Conservation (phyloP, 495 filamentous ascomycete species). For the Xylaria nigripes region DNA sequence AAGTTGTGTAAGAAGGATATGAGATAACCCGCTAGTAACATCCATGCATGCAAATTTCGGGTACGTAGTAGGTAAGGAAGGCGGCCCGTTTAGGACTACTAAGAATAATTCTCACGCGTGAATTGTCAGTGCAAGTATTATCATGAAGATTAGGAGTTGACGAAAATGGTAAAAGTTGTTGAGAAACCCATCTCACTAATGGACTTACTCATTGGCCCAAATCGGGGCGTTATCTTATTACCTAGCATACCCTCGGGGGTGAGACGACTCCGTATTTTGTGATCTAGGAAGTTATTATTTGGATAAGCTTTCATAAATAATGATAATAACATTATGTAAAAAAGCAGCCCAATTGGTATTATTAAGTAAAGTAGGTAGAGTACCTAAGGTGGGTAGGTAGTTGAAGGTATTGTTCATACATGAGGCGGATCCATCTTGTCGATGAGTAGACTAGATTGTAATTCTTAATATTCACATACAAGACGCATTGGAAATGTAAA, state of each 20-base stretch:
- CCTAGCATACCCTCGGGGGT: not conserved
- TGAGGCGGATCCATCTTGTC: too few relatives aligned
- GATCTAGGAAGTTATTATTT: not conserved
- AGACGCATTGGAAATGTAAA: not conserved
- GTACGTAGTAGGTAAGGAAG: not conserved
- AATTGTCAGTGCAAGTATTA: not conserved
- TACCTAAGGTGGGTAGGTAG: too few relatives aligned
- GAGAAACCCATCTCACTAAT: not conserved
- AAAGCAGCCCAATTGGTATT: too few relatives aligned
- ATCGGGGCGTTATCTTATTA: not conserved
- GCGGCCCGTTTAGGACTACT: not conserved
- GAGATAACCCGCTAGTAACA: not conserved
- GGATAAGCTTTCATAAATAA: too few relatives aligned
- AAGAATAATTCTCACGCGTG: not conserved
- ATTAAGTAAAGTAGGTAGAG: too few relatives aligned
- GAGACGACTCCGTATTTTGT: not conserved
- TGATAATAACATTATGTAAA: too few relatives aligned
- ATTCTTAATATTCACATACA: too few relatives aligned
- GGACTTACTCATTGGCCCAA: not conserved
- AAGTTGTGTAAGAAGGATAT: not conserved
- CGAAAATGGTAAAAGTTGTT: not conserved
- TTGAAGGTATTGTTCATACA: too few relatives aligned
- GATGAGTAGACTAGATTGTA: too few relatives aligned
- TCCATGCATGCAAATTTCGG: not conserved
- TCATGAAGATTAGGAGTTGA: too few relatives aligned